Percentiles rank a stretch among this genome's conserved stretches.
These are phyloP conservation scores for Biancaea sappan DNA, from an alignment of 306 rosid species.

Conservation along the genomic window DNA sequence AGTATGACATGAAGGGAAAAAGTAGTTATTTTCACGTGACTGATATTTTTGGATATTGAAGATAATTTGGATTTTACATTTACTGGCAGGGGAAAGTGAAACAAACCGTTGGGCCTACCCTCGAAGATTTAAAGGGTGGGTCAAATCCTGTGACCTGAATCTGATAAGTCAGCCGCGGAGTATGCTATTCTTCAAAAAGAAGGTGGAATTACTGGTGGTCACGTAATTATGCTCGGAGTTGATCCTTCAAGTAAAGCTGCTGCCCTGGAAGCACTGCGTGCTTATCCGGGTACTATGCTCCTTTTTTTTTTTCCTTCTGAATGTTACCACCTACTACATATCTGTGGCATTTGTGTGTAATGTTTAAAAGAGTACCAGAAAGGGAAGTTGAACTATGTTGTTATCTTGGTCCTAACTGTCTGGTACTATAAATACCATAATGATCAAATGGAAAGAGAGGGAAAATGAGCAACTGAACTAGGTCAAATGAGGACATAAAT, in stretches of 20 bases:
- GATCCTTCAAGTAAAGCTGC: slow-evolving; percentile 85
- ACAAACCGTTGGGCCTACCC: slow-evolving; percentile 93
- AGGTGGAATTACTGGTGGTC: slow-evolving; percentile 84
- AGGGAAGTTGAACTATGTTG: background rate
- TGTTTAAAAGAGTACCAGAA: background rate
- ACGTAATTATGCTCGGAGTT: slow-evolving; percentile 90
- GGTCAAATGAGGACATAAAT: background rate
- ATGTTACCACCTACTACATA: background rate
- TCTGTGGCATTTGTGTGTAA: background rate
- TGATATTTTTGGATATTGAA: background rate
- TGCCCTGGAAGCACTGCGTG: slow-evolving; percentile 79
- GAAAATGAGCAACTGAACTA: background rate
- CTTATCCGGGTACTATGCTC: slow-evolving; percentile 67
- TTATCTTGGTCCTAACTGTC: background rate
- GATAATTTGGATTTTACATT: slow-evolving; percentile 9
- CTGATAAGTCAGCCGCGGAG: slow-evolving; percentile 87
- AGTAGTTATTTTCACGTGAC: background rate
- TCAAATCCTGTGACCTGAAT: slow-evolving; percentile 70
- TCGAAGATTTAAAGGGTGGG: slow-evolving; percentile 69
- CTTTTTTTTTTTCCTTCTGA: background rate
- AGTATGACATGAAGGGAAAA: background rate
- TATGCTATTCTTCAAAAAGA: slow-evolving; percentile 71
- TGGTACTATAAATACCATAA: background rate
- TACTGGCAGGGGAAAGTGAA: slow-evolving; percentile 84
- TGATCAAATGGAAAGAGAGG: background rate